Evolutionary conservation across 768 basidiomycete species (phyloP).

Genomic region (Polyporus arcularius): DNA sequence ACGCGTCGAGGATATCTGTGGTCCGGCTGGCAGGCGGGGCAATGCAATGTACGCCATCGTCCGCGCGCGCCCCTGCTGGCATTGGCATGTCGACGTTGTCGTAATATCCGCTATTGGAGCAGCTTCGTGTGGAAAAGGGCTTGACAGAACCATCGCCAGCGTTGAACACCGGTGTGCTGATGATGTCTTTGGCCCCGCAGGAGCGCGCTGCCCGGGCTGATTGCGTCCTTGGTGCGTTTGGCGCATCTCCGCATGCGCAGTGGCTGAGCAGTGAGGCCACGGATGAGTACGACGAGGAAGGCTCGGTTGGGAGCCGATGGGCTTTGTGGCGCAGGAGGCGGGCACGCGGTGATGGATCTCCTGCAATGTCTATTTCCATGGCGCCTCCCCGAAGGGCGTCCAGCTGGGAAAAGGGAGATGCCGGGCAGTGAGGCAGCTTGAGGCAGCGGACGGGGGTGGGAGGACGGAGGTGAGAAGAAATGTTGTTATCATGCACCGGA

Average conservation of each 20-base stretch:
- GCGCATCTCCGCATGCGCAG: slow-evolving; percentile 3
- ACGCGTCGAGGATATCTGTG: slow-evolving; percentile 7
- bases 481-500: slow-evolving; percentile 7
- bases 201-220: neutral
- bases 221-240: neutral
- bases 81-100: slow-evolving; percentile 7
- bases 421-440: slow-evolving; percentile 8
- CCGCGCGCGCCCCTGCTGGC: slow-evolving; percentile 7
- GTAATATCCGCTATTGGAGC: slow-evolving; percentile 11
- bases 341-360: slow-evolving; percentile 17
- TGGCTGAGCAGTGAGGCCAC: neutral
- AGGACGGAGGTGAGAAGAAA: slow-evolving; percentile 5
- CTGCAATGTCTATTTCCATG: slow-evolving; percentile 12
- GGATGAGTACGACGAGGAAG: slow-evolving; percentile 5
- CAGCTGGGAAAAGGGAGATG: slow-evolving; percentile 13
- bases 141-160: slow-evolving; percentile 2
- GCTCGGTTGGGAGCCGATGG: slow-evolving; percentile 9
- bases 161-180: slow-evolving; percentile 1
- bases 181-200: slow-evolving; percentile 5
- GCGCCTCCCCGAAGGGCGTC: slow-evolving; percentile 6
- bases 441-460: slow-evolving; percentile 11
- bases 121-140: slow-evolving; percentile 15
- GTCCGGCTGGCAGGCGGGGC: slow-evolving; percentile 9
- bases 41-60: neutral
- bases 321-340: slow-evolving; percentile 21